Conservation (phyloP, 768 basidiomycete genomes). For the Pleurotus djamor region DNA sequence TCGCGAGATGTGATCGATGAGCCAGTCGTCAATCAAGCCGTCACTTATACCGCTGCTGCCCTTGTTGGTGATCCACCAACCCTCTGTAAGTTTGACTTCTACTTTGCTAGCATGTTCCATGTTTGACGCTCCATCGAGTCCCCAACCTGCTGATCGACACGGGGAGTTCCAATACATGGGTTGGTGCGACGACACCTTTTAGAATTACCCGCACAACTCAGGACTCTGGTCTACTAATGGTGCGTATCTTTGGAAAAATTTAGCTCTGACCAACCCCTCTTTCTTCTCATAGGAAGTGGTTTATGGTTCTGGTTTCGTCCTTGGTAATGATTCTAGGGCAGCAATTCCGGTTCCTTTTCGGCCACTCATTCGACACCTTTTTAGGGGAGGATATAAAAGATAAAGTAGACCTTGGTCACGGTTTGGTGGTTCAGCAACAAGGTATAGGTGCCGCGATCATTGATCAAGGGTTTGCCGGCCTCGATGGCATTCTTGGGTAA, state of each 20-base stretch:
- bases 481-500: constrained; percentile 53
- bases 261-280: neutral
- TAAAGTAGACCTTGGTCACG: constrained; percentile 33
- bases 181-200: constrained; percentile 34
- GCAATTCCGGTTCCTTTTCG: neutral
- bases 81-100: neutral
- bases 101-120: neutral
- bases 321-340: constrained; percentile 21
- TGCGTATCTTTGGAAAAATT: neutral
- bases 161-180: constrained; percentile 51
- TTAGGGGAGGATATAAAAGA: constrained; percentile 32
- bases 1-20: neutral
- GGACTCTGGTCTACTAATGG: constrained; percentile 11
- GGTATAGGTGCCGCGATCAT: constrained; percentile 43
- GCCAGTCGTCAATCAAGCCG: constrained; percentile 5
- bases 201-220: constrained; percentile 32
- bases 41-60: constrained; percentile 10
- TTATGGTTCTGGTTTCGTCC: constrained; percentile 45
- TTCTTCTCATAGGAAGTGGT: constrained; percentile 25
- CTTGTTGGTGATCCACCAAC: constrained; percentile 10
- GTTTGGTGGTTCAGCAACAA: constrained; percentile 37
- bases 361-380: neutral
- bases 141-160: constrained; percentile 18
- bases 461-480: constrained; percentile 26
- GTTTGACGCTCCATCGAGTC: neutral